phyloP scores from a whole-genome alignment of 371 early-diverging fungal genomes.

The Circinella minor region DNA sequence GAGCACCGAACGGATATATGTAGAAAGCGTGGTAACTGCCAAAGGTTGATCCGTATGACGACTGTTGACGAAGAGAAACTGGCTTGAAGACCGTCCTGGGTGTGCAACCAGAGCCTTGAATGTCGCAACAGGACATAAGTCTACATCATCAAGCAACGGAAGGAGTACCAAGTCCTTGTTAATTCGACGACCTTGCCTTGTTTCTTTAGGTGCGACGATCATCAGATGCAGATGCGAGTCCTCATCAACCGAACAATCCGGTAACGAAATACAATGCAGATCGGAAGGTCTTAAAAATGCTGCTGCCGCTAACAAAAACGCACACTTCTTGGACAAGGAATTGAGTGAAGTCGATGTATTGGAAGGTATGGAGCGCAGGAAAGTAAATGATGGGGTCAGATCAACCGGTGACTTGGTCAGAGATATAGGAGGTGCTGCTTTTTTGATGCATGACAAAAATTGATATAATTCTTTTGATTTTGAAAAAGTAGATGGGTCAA shows the following conservation, averaged over 20 bases:
- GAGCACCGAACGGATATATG: neutral
- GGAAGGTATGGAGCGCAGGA: neutral
- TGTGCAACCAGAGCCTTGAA: conserved; percentile 7
- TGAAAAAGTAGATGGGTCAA: neutral
- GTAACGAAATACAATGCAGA: conserved; percentile 2
- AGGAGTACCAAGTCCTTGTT: neutral
- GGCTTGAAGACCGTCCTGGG: neutral
- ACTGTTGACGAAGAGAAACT: conserved; percentile 4
- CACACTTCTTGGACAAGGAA: conserved; percentile 5
- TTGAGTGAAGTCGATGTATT: neutral
- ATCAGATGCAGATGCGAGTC: neutral
- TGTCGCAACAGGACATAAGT: neutral
- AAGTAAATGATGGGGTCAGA: neutral
- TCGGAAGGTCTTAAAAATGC: conserved; percentile 16
- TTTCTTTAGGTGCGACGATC: conserved; percentile 57
- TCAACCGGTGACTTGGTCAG: neutral
- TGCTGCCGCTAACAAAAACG: conserved; percentile 9
- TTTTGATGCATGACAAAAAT: neutral
- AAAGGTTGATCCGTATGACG: neutral
- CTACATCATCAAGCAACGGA: neutral
- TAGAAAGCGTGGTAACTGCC: neutral
- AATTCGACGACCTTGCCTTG: neutral
- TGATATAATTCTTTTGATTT: neutral
- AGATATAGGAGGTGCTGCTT: conserved; percentile 7
- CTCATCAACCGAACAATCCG: neutral